phyloP scores from a whole-genome alignment of 768 basidiomycete genomes.

The Amanita fuliginea region DNA sequence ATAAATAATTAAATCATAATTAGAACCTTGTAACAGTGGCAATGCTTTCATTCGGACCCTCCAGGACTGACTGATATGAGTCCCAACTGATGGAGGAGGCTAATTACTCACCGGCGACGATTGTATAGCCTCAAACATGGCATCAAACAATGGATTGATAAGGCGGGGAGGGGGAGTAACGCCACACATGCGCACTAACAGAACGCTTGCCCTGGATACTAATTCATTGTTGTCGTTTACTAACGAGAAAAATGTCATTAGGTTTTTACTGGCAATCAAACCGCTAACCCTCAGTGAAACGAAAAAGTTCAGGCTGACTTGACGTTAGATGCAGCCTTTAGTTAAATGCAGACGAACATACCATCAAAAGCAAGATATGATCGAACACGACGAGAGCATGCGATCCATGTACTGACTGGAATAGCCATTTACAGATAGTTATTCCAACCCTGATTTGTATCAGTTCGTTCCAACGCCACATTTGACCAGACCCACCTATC shows the following conservation, averaged over 20 bases:
- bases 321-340: slow-evolving; percentile 5
- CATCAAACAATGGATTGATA: slow-evolving; percentile 56
- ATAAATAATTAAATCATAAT: not conserved
- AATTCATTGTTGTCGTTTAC: slow-evolving; percentile 72
- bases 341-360: slow-evolving; percentile 19
- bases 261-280: not conserved
- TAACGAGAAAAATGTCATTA: slow-evolving; percentile 13
- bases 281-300: slow-evolving; percentile 55
- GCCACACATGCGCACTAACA: slow-evolving; percentile 79
- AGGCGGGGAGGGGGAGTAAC: slow-evolving; percentile 66
- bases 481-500: slow-evolving; percentile 38
- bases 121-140: slow-evolving; percentile 68
- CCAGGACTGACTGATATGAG: slow-evolving; percentile 53
- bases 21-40: slow-evolving; percentile 67
- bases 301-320: slow-evolving; percentile 57
- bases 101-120: slow-evolving; percentile 49
- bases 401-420: slow-evolving; percentile 62
- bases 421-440: slow-evolving; percentile 69
- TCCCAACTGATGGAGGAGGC: not conserved
- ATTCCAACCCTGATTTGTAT: slow-evolving; percentile 39
- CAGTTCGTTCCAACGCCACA: slow-evolving; percentile 4
- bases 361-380: slow-evolving; percentile 75
- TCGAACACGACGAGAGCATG: slow-evolving; percentile 71
- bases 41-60: slow-evolving; percentile 77
- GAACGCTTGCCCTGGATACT: slow-evolving; percentile 46